Evolutionary conservation across 2,329 filamentous ascomycete genomes (phyloP).

Genomic region (Tolypocladium endophyticum): DNA sequence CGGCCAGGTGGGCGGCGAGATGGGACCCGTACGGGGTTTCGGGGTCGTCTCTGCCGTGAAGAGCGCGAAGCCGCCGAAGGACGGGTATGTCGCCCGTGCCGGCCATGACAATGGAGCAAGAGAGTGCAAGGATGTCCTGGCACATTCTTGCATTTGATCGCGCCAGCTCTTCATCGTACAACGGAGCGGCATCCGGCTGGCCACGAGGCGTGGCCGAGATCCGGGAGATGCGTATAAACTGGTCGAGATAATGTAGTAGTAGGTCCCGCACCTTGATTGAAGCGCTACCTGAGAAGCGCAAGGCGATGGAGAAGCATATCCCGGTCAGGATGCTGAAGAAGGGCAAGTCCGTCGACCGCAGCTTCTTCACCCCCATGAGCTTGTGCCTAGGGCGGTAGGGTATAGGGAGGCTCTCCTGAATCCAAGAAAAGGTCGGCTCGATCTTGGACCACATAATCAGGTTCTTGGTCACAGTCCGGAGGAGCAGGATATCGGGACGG

Average conservation of each 20-base stretch:
- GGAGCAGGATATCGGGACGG: conserved; percentile 80
- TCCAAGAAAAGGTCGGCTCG: conserved; percentile 62
- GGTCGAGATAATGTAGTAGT: conserved; percentile 73
- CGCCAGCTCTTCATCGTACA: conserved; percentile 78
- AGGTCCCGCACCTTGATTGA: conserved; percentile 66
- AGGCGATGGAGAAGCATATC: conserved; percentile 68
- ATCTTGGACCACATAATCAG: conserved; percentile 90
- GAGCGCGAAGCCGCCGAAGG: conserved; percentile 71
- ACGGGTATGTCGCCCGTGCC: conserved; percentile 83
- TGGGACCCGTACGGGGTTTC: conserved; percentile 91
- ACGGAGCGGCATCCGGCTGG: conserved; percentile 19
- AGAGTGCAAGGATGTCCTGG: conserved; percentile 76
- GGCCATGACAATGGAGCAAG: conserved; percentile 84
- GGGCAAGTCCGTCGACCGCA: conserved; percentile 76
- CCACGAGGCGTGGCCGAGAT: conserved; percentile 29
- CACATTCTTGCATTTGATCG: conserved; percentile 81
- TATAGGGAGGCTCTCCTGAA: conserved; percentile 60
- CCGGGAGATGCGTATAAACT: conserved; percentile 69
- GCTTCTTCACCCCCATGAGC: conserved; percentile 45
- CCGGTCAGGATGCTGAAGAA: conserved; percentile 90
- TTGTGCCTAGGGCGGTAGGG: conserved; percentile 54
- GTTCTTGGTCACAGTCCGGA: conserved; percentile 82
- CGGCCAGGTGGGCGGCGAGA: conserved; percentile 82
- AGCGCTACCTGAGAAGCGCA: conserved; percentile 65
- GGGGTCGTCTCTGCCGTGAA: conserved; percentile 77